phyloP scores from a whole-genome alignment of 1,284 basidiomycete species.

The Ustilago nuda region DNA sequence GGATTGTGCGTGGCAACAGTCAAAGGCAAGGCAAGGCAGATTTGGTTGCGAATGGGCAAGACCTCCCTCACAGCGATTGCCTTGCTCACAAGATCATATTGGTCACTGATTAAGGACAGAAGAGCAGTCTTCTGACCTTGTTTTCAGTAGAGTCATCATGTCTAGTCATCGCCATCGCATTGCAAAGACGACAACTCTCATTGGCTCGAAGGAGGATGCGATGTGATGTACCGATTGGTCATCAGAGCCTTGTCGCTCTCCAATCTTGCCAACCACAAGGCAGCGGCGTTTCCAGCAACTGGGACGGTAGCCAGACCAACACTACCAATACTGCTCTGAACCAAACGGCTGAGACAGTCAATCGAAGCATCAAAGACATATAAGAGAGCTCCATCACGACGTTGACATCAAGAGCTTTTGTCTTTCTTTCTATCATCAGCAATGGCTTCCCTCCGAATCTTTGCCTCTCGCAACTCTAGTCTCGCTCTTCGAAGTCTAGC shows the following conservation, averaged over 20 bases:
- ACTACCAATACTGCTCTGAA: no score
- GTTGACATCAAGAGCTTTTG: not conserved
- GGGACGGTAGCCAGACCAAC: no score
- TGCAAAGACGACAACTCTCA: conserved; percentile 18
- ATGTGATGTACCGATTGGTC: no score
- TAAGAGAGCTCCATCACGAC: not conserved
- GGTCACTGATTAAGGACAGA: not conserved
- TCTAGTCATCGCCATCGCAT: conserved; percentile 16
- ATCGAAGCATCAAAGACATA: not conserved
- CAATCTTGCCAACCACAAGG: no score
- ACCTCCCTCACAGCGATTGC: no score
- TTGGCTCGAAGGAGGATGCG: conserved; percentile 1
- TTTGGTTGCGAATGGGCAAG: no score
- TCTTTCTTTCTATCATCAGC: not conserved
- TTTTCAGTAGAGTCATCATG: conserved; percentile 5
- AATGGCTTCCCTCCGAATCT: conserved; percentile 22
- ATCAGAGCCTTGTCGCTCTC: no score
- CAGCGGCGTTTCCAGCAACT: no score
- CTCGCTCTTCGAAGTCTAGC: conserved; percentile 5
- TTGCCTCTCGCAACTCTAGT: conserved; percentile 9
- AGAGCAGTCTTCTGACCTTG: not conserved
- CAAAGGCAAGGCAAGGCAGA: not conserved
- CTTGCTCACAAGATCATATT: not conserved
- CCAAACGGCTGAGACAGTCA: no score
- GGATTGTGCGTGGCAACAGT: no score